Evolutionary conservation across 345 rosid genomes (phyloP).

Genomic region (Populus alba): DNA sequence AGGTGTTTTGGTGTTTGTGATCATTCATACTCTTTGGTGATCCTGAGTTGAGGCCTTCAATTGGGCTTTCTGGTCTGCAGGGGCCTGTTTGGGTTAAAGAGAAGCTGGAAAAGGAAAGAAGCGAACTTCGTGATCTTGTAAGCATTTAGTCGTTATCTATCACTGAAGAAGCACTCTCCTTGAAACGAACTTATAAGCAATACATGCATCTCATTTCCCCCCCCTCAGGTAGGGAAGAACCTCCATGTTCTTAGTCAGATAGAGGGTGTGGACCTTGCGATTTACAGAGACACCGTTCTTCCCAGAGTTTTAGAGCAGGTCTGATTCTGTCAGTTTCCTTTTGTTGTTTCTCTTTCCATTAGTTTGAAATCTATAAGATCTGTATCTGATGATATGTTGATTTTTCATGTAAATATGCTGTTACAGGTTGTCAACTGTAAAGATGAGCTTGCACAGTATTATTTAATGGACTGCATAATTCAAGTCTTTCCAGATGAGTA

Average conservation of each 20-base stretch:
- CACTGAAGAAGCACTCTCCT: slow-evolving; percentile 5
- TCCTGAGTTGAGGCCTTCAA: slow-evolving; percentile 96
- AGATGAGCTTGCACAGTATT: slow-evolving; percentile 92
- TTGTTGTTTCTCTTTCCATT: not conserved
- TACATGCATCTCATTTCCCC: not conserved
- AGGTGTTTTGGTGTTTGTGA: slow-evolving; percentile 91
- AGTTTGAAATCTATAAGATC: not conserved
- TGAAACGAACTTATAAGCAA: not conserved
- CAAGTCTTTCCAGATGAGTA: slow-evolving; percentile 98
- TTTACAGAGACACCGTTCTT: slow-evolving; percentile 89
- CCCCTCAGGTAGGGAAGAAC: slow-evolving; percentile 89
- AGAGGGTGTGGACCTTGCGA: slow-evolving; percentile 90
- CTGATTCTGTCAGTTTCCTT: slow-evolving; percentile 10
- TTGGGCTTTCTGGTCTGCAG: slow-evolving; percentile 99
- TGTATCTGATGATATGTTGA: not conserved
- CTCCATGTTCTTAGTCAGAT: slow-evolving; percentile 95
- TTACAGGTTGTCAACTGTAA: slow-evolving; percentile 87
- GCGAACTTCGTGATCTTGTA: slow-evolving; percentile 99
- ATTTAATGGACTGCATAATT: slow-evolving; percentile 93
- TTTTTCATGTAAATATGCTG: not conserved
- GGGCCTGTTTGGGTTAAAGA: slow-evolving; percentile 98
- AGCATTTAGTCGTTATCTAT: slow-evolving; percentile 44
- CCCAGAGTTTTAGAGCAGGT: slow-evolving; percentile 98
- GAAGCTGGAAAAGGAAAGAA: slow-evolving; percentile 95
- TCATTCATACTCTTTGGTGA: slow-evolving; percentile 88